phyloP scores from a whole-genome alignment of 352 stramenopile genomes.

The Bremia lactucae region DNA sequence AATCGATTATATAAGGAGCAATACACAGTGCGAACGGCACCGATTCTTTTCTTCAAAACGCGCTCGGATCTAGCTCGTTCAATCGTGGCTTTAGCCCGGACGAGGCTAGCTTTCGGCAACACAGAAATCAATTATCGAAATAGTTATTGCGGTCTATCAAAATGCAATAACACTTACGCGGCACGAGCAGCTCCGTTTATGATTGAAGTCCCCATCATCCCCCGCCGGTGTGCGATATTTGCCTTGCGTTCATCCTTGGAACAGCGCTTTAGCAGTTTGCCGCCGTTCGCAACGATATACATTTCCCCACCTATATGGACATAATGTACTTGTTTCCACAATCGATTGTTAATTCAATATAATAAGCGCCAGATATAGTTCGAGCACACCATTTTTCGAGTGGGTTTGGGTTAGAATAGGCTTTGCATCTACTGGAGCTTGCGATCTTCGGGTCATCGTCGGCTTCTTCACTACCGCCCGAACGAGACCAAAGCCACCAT shows the following conservation, averaged over 20 bases:
- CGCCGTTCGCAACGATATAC: slow-evolving; percentile 31
- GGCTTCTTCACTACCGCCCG: slow-evolving; percentile 40
- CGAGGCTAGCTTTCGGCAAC: slow-evolving; percentile 12
- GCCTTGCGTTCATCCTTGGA: slow-evolving; percentile 15
- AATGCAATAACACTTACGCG: slow-evolving; percentile 19
- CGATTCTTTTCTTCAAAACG: slow-evolving; percentile 19
- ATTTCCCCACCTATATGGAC: slow-evolving; percentile 31
- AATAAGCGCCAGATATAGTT: background rate
- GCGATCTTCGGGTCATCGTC: background rate
- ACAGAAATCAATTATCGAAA: too few relatives aligned
- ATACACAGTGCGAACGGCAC: slow-evolving; percentile 51
- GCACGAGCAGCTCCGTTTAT: slow-evolving; percentile 23
- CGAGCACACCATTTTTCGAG: slow-evolving; percentile 11
- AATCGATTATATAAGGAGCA: slow-evolving; percentile 80
- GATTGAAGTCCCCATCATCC: slow-evolving; percentile 13
- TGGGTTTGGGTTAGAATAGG: slow-evolving; percentile 5
- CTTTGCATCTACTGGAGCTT: slow-evolving; percentile 1
- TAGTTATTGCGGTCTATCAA: too few relatives aligned
- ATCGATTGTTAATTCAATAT: background rate
- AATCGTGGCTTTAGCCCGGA: slow-evolving; percentile 41
- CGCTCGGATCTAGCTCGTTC: slow-evolving; percentile 35
- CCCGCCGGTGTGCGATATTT: slow-evolving; percentile 2
- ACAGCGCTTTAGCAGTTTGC: slow-evolving; percentile 35
- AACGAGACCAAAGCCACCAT: slow-evolving; percentile 62
- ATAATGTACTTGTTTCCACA: slow-evolving; percentile 1